These are phyloP conservation scores for Handroanthus guayacan DNA, from an alignment of 257 asterid genomes.

Conservation along the genomic window DNA sequence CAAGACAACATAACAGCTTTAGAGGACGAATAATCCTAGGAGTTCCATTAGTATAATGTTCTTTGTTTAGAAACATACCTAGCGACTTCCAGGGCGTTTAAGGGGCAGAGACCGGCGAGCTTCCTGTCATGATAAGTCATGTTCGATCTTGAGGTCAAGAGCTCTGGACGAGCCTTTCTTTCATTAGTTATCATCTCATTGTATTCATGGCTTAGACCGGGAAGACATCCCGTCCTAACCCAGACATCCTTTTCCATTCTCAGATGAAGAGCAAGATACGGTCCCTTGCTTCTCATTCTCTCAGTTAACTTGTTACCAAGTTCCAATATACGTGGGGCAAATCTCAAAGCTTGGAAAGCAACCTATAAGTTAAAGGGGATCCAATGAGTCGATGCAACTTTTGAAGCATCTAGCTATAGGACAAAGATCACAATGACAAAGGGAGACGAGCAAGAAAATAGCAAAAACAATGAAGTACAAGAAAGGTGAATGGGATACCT, in stretches of 20 bases:
- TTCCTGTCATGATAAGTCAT: slow-evolving; percentile 84
- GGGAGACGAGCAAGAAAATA: too few species aligned
- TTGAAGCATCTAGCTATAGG: background rate
- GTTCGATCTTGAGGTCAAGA: slow-evolving; percentile 86
- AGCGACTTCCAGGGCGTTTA: slow-evolving; percentile 82
- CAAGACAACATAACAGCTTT: background rate
- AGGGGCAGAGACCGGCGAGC: slow-evolving; percentile 89
- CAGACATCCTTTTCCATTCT: slow-evolving; percentile 99
- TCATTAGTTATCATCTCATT: slow-evolving; percentile 79
- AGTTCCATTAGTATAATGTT: background rate
- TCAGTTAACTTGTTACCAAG: slow-evolving; percentile 85
- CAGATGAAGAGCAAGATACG: slow-evolving; percentile 88
- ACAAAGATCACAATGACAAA: background rate
- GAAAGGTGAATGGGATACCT: slow-evolving; percentile 51
- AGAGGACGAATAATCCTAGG: background rate
- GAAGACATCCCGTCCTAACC: slow-evolving; percentile 98
- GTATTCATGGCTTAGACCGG: slow-evolving; percentile 69
- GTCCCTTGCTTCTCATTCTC: slow-evolving; percentile 94
- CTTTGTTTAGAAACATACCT: slow-evolving; percentile 45
- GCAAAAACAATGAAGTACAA: background rate
- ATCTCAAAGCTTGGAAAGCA: slow-evolving; percentile 84
- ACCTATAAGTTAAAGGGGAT: slow-evolving; percentile 53
- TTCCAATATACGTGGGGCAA: slow-evolving; percentile 70
- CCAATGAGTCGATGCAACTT: slow-evolving; percentile 9
- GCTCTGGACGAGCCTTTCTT: slow-evolving; percentile 72